Base-by-base conservation (phyloP, 495 filamentous ascomycete genomes). In the Geoglossum glabrum region DNA sequence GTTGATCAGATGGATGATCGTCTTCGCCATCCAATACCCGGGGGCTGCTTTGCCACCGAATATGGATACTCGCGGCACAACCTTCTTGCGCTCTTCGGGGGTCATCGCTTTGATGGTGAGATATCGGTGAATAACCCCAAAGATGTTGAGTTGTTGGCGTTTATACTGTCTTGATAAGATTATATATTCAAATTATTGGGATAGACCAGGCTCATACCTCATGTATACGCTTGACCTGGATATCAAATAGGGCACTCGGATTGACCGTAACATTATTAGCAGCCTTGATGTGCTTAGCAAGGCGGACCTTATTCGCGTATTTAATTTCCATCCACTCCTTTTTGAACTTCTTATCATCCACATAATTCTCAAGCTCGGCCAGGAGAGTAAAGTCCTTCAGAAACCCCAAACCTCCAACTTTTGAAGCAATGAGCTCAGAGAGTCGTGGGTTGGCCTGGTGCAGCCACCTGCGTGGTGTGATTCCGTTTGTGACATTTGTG, bases 21-120 rank as follows among this genome's bases (percentile, higher is more conserved):
- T 90, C 79, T 98, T 98, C 21, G 92, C 92, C 92, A 98, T 98
- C 93, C 93, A 98, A 73, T 98, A 98, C 2, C 92, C 92, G 1
- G 92, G 92, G 0, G 92, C 92, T 21, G 92, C 92, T 71, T 98
- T 98, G 58, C 92, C 92, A 61, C 93, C 92, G 67, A 98, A 95
- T 71, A 98, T 93, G 31, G 87, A 93, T 17, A 96, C 92, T 46
- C 90, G 82, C n/a, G 90, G 88, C 15, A 82, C 79, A 59, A 87
- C 75, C 68, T 95, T 92, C 76, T 94, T 90, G 59, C 82, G 79
- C 66, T 95, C 83, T 65, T 87, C 87, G 0, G 87, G 72, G 26
- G 76, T 79, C 83, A 95, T 82, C 8, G 74, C 71, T 69, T 98
- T 98, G 65, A 98, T 82, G 25, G 75, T 80, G 17, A 98, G 78